A percentile compares a stretch with the other conserved stretches of the same genome.
Conservation (phyloP, 2,329 filamentous ascomycete genomes). For the Penicillium corylophilum region DNA sequence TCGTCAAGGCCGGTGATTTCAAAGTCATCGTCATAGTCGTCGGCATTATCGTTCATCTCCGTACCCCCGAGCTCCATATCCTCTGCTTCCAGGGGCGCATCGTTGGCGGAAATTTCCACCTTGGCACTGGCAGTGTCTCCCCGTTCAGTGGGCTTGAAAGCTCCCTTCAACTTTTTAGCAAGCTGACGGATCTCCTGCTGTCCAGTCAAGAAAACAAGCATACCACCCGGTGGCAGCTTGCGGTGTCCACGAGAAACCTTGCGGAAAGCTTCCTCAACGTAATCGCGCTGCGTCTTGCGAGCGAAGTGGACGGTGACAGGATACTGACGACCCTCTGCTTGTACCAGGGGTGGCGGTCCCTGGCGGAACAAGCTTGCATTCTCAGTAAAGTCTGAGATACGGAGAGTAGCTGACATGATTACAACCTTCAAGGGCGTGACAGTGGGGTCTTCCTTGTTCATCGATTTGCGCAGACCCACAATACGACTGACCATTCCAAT, state of each 20-base stretch:
- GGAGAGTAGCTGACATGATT: slow-evolving; percentile 95
- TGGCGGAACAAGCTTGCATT: slow-evolving; percentile 76
- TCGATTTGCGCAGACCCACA: slow-evolving; percentile 74
- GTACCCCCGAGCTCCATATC: slow-evolving; percentile 77
- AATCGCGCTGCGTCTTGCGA: slow-evolving; percentile 77
- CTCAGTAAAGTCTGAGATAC: slow-evolving; percentile 85
- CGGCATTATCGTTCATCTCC: slow-evolving; percentile 48
- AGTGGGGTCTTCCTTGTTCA: slow-evolving; percentile 69
- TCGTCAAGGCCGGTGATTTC: slow-evolving; percentile 62
- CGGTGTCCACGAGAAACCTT: slow-evolving; percentile 86
- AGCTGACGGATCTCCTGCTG: slow-evolving; percentile 86
- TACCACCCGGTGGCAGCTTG: slow-evolving; percentile 85
- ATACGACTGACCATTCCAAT: slow-evolving; percentile 95
- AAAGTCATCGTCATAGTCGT: slow-evolving; percentile 57
- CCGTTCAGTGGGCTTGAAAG: slow-evolving; percentile 57
- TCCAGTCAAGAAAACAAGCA: slow-evolving; percentile 91
- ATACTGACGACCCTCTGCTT: slow-evolving; percentile 89
- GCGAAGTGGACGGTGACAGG: slow-evolving; percentile 88
- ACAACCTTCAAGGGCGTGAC: slow-evolving; percentile 83
- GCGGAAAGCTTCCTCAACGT: slow-evolving; percentile 82
- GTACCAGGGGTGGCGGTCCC: slow-evolving; percentile 74
- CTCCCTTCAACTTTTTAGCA: slow-evolving; percentile 72
- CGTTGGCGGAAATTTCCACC: slow-evolving; percentile 72
- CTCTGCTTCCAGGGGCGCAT: slow-evolving; percentile 78
- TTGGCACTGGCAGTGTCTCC: slow-evolving; percentile 59